Evolutionary conservation across 2,329 filamentous ascomycete species (phyloP).

Genomic region (Hypoxylon sp.): DNA sequence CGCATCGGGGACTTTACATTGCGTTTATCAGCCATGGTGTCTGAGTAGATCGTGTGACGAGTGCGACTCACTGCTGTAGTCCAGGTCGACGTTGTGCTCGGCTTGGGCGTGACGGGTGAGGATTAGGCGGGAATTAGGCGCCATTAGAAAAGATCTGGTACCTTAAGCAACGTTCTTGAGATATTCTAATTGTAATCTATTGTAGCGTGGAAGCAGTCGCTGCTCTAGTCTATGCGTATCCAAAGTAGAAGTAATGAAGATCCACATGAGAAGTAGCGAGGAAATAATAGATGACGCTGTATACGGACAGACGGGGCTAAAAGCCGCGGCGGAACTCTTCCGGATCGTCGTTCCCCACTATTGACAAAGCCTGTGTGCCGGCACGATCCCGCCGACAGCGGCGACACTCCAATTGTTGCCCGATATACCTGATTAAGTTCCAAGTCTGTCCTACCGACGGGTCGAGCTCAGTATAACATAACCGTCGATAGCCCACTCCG

Average conservation of each 20-base stretch:
- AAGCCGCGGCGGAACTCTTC: conserved; percentile 24
- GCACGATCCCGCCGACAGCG: conserved; percentile 21
- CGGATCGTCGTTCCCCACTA: conserved; percentile 24
- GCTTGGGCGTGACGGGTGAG: conserved; percentile 48
- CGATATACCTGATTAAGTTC: neutral
- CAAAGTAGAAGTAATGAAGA: neutral
- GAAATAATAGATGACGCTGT: conserved; percentile 15
- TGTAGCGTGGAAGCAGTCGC: neutral
- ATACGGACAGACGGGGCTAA: conserved; percentile 19
- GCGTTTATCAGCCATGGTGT: neutral
- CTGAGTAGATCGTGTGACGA: neutral
- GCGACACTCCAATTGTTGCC: conserved; percentile 7
- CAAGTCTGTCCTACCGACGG: neutral
- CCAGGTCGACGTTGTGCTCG: conserved; percentile 48
- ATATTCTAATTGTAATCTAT: conserved; percentile 11
- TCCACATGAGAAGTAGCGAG: neutral
- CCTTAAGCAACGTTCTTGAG: neutral
- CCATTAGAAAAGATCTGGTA: conserved; percentile 35
- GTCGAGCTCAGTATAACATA: neutral
- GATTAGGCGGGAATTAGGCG: conserved; percentile 47
- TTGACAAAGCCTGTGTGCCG: conserved; percentile 20
- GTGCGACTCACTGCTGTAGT: conserved; percentile 46
- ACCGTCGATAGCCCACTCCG: neutral
- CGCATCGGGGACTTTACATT: conserved; percentile 43
- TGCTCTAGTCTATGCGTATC: conserved; percentile 2